These are phyloP conservation scores for Ogataea zsoltii DNA, from an alignment of 805 yeast species.

Conservation along the genomic window DNA sequence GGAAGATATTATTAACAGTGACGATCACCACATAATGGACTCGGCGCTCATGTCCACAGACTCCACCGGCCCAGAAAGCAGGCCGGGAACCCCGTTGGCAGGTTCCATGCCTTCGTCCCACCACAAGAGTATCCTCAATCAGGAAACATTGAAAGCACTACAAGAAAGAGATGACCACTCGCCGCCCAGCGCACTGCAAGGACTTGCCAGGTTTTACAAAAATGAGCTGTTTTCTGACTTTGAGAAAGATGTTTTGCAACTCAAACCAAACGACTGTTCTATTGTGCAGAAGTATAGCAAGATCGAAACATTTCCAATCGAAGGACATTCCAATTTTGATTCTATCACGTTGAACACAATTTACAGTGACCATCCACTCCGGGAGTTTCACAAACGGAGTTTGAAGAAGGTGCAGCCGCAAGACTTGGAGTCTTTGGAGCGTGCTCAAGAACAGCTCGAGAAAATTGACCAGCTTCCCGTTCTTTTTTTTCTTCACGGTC, in stretches of 20 bases:
- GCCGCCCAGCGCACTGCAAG: constrained; percentile 4
- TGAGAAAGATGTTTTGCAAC: constrained; percentile 40
- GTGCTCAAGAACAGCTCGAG: constrained; percentile 25
- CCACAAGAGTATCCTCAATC: constrained; percentile 13
- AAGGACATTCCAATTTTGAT: constrained; percentile 25
- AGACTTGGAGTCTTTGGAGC: constrained; percentile 17
- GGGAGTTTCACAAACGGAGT: constrained; percentile 35
- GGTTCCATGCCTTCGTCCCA: background rate
- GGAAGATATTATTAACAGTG: no score
- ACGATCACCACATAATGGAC: background rate
- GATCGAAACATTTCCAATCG: constrained; percentile 40
- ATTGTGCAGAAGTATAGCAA: constrained; percentile 49
- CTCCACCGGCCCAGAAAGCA: background rate
- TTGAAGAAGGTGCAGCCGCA: constrained; percentile 15
- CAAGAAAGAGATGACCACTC: constrained; percentile 19
- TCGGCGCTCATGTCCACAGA: background rate
- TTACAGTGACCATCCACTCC: constrained; percentile 53
- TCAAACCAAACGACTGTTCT: constrained; percentile 58
- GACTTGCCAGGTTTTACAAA: constrained; percentile 13
- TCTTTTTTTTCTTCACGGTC: constrained; percentile 74
- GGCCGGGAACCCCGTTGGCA: background rate
- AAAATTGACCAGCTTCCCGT: constrained; percentile 55
- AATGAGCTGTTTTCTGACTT: constrained; percentile 34
- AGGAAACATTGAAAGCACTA: constrained; percentile 17
- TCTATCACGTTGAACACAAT: constrained; percentile 42